Evolutionary conservation across 345 rosid species (phyloP).

Genomic region (Ricinus communis): DNA sequence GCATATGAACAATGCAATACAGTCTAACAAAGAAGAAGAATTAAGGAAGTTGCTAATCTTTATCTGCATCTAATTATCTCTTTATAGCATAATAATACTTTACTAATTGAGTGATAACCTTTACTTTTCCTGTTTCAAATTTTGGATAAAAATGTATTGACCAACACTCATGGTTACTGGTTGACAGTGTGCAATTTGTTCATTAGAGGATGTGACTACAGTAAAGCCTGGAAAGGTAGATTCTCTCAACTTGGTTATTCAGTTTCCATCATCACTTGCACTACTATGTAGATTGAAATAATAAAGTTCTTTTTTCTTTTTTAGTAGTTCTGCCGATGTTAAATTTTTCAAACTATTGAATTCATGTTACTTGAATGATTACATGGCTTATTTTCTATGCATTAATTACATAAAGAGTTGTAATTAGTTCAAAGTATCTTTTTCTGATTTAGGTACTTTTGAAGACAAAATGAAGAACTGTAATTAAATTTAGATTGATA

Average conservation of each 20-base stretch:
- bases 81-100: background rate
- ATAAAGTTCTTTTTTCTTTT: background rate
- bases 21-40: background rate
- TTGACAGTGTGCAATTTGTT: constrained; percentile 82
- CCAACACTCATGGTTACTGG: constrained; percentile 19
- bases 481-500: too few relatives aligned
- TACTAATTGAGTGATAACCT: background rate
- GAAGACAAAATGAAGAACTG: background rate
- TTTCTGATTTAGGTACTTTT: background rate
- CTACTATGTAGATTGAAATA: background rate
- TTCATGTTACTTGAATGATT: background rate
- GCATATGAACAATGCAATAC: background rate
- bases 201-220: constrained; percentile 75
- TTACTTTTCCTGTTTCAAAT: background rate
- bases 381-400: background rate
- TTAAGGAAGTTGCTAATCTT: background rate
- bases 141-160: constrained; percentile 9
- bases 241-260: background rate
- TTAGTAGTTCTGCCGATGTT: background rate
- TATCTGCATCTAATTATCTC: background rate
- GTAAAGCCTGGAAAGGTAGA: constrained; percentile 93
- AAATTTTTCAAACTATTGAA: background rate
- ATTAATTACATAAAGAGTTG: background rate
- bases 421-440: background rate
- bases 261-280: constrained; percentile 13